Conservation (phyloP, 768 basidiomycete genomes). For the Serendipita vermifera region DNA sequence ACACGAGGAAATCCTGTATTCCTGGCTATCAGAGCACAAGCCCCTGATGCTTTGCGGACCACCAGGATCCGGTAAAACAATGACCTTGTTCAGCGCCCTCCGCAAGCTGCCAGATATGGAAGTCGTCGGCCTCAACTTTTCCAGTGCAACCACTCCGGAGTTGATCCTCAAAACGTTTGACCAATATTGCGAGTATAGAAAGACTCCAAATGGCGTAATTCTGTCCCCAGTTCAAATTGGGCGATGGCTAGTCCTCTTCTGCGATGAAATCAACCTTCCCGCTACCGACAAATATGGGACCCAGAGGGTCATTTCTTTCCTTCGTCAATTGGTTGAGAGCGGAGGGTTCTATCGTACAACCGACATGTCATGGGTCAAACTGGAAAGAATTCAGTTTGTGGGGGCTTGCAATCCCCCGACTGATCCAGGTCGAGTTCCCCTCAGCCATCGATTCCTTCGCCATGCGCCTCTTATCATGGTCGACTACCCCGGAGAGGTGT, state of each 20-base stretch:
- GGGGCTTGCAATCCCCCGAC: constrained; percentile 99
- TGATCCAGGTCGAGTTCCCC: constrained; percentile 96
- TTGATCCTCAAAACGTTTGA: constrained; percentile 98
- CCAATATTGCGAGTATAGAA: constrained; percentile 97
- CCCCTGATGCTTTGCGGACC: constrained; percentile 97
- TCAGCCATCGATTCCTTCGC: constrained; percentile 92
- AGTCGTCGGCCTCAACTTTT: constrained; percentile 97
- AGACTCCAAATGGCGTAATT: constrained; percentile 96
- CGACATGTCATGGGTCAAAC: constrained; percentile 93
- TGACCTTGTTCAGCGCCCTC: constrained; percentile 96
- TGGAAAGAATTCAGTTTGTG: constrained; percentile 99
- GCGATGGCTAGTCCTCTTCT: constrained; percentile 98
- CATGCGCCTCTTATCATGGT: constrained; percentile 98
- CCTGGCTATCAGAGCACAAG: constrained; percentile 97
- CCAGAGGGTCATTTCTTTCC: constrained; percentile 95
- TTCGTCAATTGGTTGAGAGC: constrained; percentile 89
- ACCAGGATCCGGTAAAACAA: constrained; percentile 99
- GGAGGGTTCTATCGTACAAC: constrained; percentile 89
- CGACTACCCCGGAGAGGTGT: constrained; percentile 94
- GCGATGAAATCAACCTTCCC: constrained; percentile 97
- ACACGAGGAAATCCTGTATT: constrained; percentile 96
- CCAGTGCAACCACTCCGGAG: constrained; percentile 95
- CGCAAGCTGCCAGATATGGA: constrained; percentile 98
- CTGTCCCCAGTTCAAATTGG: constrained; percentile 90
- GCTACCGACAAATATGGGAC: constrained; percentile 97